These are phyloP conservation scores for Candida peoriensis DNA, from an alignment of 805 yeast genomes.

Conservation along the genomic window DNA sequence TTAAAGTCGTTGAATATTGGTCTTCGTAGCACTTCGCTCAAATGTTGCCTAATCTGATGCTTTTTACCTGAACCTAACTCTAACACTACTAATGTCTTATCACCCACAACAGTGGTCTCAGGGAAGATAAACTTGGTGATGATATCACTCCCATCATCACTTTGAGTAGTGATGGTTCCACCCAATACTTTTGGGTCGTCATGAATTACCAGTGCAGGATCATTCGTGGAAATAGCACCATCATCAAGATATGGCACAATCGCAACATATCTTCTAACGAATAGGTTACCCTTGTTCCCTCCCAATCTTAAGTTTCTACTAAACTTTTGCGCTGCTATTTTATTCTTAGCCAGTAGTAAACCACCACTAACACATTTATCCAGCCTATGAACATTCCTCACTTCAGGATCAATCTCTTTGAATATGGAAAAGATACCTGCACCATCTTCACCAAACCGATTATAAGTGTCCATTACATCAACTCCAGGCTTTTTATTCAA, in stretches of 20 bases:
- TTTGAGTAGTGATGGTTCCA: slow-evolving; percentile 5
- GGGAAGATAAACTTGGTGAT: slow-evolving; percentile 14
- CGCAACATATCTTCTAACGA: slow-evolving; percentile 33
- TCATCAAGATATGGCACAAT: slow-evolving; percentile 7
- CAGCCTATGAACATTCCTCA: slow-evolving; percentile 33
- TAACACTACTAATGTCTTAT: slow-evolving; percentile 22
- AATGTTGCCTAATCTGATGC: slow-evolving; percentile 35
- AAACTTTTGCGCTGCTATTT: slow-evolving; percentile 28
- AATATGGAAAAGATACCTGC: slow-evolving; percentile 11
- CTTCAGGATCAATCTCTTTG: slow-evolving; percentile 7
- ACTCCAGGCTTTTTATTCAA: slow-evolving; percentile 34
- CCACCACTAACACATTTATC: slow-evolving; percentile 39
- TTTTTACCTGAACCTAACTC: slow-evolving; percentile 35
- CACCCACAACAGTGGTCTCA: slow-evolving; percentile 11
- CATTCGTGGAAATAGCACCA: background rate
- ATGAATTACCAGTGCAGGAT: background rate
- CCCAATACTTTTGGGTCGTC: background rate
- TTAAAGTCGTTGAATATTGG: slow-evolving; percentile 29
- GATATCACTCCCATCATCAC: slow-evolving; percentile 1
- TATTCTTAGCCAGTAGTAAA: slow-evolving; percentile 30
- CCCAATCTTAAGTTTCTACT: slow-evolving; percentile 28
- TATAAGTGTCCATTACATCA: slow-evolving; percentile 28
- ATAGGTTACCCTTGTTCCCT: slow-evolving; percentile 30
- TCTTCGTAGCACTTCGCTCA: slow-evolving; percentile 15
- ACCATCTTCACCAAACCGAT: slow-evolving; percentile 8